These are phyloP conservation scores for Cryptosporidium bovis DNA, from an alignment of 169 alveolate species.

Conservation along the genomic window DNA sequence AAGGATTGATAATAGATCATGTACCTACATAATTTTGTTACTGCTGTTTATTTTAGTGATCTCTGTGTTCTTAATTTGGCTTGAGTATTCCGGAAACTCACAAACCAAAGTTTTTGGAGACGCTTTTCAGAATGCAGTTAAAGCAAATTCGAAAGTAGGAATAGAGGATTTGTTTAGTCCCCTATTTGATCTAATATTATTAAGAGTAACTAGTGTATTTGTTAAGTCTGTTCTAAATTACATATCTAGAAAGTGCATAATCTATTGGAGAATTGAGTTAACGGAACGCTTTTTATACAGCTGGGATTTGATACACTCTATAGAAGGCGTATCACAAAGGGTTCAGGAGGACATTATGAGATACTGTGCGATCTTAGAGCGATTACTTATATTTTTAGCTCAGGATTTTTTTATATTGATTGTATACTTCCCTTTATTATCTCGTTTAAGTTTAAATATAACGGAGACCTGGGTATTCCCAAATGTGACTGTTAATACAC, in stretches of 20 bases:
- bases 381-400: slow-evolving; percentile 2
- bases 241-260: slow-evolving; percentile 23
- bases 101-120: slow-evolving; percentile 36
- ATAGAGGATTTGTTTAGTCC: neutral
- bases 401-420: slow-evolving; percentile 35
- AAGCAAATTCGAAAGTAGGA: neutral
- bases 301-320: slow-evolving; percentile 37
- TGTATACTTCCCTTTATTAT: slow-evolving; percentile 35
- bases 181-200: neutral
- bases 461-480: slow-evolving; percentile 39
- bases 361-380: slow-evolving; percentile 37
- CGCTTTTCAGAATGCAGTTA: slow-evolving; percentile 26
- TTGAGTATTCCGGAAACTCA: slow-evolving; percentile 19
- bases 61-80: neutral
- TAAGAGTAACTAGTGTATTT: neutral
- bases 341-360: slow-evolving; percentile 68
- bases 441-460: slow-evolving; percentile 7
- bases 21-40: neutral
- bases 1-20: neutral
- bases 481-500: neutral
- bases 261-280: slow-evolving; percentile 44
- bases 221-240: slow-evolving; percentile 20
- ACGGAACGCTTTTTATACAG: slow-evolving; percentile 11
- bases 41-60: neutral
- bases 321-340: slow-evolving; percentile 64